phyloP scores from a whole-genome alignment of 2,329 filamentous ascomycete species.

The Xylariales sp. region DNA sequence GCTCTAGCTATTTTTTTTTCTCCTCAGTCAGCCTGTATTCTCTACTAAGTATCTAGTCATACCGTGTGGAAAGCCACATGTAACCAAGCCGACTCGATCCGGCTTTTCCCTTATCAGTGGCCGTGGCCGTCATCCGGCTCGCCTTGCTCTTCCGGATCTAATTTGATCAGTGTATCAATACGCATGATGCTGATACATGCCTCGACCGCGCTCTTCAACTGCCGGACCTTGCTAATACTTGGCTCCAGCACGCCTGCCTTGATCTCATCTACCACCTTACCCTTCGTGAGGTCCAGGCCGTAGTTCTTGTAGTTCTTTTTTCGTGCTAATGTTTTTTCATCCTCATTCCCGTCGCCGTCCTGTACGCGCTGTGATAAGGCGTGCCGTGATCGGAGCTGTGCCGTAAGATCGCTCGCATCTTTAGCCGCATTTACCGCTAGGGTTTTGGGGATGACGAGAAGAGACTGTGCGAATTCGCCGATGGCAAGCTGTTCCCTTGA shows the following conservation, averaged over 20 bases:
- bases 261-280: conserved; percentile 91
- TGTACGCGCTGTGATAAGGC: conserved; percentile 92
- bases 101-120: conserved; percentile 65
- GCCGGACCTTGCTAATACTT: conserved; percentile 97
- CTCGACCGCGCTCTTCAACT: conserved; percentile 98
- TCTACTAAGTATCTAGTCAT: conserved; percentile 34
- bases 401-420: conserved; percentile 93
- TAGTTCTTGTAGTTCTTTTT: conserved; percentile 99
- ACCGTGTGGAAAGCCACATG: conserved; percentile 37
- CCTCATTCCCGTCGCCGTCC: conserved; percentile 84
- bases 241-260: conserved; percentile 97
- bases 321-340: conserved; percentile 89
- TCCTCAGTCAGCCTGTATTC: conserved; percentile 21
- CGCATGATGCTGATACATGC: conserved; percentile 99
- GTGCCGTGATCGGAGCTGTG: conserved; percentile 93
- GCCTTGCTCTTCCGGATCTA: conserved; percentile 86
- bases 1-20: conserved; percentile 20
- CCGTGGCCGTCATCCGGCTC: conserved; percentile 87
- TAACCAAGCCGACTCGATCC: conserved; percentile 34
- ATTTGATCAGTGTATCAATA: conserved; percentile 97
- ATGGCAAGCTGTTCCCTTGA: conserved; percentile 98
- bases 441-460: conserved; percentile 95
- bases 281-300: conserved; percentile 87
- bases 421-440: conserved; percentile 97
- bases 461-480: conserved; percentile 94